A percentile compares a stretch with the other conserved stretches of the same genome.
These are phyloP conservation scores for Aspergillus quadricinctus DNA, from an alignment of 2,329 filamentous ascomycete genomes.

Conservation along the genomic window DNA sequence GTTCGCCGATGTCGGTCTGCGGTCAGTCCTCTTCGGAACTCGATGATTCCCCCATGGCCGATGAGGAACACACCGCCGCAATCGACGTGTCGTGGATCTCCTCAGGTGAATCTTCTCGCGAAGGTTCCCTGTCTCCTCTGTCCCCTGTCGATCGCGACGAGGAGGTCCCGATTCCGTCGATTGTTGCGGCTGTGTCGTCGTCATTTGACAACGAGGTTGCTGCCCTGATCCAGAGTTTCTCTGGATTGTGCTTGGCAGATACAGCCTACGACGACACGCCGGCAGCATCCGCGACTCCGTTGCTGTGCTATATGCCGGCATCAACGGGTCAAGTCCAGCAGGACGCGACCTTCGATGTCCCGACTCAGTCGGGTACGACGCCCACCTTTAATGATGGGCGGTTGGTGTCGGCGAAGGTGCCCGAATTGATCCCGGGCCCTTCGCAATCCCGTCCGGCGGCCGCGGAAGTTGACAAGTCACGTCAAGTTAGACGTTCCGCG, in stretches of 20 bases:
- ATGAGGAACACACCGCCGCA: not conserved
- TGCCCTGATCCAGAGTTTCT: slow-evolving; percentile 5
- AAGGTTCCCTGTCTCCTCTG: not conserved
- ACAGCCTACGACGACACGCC: not conserved
- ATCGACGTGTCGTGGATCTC: not conserved
- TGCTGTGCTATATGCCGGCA: not conserved
- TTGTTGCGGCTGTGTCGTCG: not conserved
- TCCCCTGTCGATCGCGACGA: not conserved
- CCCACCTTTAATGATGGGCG: slow-evolving; percentile 8
- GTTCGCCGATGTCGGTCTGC: not conserved
- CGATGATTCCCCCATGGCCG: not conserved
- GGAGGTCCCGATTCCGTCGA: not conserved
- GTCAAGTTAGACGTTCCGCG: not conserved
- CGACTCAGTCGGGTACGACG: not conserved
- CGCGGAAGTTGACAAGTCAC: slow-evolving; percentile 2
- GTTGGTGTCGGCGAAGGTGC: slow-evolving; percentile 12
- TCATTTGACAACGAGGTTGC: slow-evolving; percentile 9
- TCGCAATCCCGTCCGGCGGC: slow-evolving; percentile 5
- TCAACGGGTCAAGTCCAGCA: not conserved
- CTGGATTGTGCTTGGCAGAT: slow-evolving; percentile 6
- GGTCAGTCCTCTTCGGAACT: not conserved
- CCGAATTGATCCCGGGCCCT: slow-evolving; percentile 6
- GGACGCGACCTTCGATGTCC: not conserved
- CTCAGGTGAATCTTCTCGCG: not conserved
- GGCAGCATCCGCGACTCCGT: not conserved